Percentiles rank a stretch among this genome's conserved stretches.
Evolutionary conservation across 1,139 yeast genomes (phyloP).

Genomic region (Yamadazyma friedrichii): DNA sequence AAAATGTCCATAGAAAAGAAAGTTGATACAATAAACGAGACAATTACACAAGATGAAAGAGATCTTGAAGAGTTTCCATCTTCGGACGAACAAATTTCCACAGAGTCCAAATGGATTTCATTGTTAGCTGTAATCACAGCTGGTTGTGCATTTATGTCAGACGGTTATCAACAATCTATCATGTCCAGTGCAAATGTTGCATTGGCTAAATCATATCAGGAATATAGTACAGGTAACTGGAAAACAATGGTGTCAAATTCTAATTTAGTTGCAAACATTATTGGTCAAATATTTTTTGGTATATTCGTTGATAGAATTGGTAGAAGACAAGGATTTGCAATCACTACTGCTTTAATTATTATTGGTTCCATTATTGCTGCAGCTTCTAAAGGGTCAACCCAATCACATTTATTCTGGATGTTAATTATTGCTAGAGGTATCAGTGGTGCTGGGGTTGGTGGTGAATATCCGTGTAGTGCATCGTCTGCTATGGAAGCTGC

Average conservation of each 20-base stretch:
- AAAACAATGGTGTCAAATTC: conserved; percentile 50
- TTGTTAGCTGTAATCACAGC: conserved; percentile 13
- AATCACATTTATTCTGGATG: conserved; percentile 65
- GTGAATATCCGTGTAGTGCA: conserved; percentile 72
- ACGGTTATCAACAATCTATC: conserved; percentile 53
- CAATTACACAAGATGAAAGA: neutral
- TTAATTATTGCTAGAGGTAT: conserved; percentile 63
- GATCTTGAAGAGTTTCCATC: neutral
- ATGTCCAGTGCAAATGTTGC: conserved; percentile 46
- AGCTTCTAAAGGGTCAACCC: conserved; percentile 44
- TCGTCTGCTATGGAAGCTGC: conserved; percentile 74
- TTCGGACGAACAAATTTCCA: neutral
- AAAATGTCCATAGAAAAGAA: neutral
- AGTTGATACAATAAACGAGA: neutral
- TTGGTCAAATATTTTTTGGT: conserved; percentile 50
- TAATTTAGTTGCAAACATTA: conserved; percentile 48
- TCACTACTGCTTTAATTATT: conserved; percentile 44
- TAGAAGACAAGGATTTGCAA: conserved; percentile 45
- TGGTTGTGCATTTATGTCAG: conserved; percentile 52
- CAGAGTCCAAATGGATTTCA: neutral
- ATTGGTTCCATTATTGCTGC: conserved; percentile 49
- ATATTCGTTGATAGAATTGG: conserved; percentile 45
- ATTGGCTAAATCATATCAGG: conserved; percentile 29
- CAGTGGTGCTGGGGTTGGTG: conserved; percentile 75
- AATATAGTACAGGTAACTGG: conserved; percentile 32